These are phyloP conservation scores for Diplodia scrobiculata DNA, from an alignment of 2,329 filamentous ascomycete species.

Conservation along the genomic window DNA sequence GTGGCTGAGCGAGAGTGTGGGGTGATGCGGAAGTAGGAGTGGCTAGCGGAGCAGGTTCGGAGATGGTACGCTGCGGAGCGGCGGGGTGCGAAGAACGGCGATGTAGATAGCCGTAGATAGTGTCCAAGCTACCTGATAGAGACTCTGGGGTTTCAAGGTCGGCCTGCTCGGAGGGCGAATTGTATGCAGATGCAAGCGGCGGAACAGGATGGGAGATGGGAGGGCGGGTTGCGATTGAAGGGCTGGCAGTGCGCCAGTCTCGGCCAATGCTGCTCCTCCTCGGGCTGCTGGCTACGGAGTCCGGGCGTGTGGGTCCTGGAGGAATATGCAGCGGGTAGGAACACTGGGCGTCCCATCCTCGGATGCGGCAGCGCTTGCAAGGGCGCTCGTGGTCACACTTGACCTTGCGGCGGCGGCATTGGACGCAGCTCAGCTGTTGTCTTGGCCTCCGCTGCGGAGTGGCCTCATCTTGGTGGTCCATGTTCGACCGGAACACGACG, in stretches of 20 bases:
- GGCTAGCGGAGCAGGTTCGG: slow-evolving; percentile 4
- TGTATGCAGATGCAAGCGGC: neutral
- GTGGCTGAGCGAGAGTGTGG: neutral
- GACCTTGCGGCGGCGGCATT: slow-evolving; percentile 27
- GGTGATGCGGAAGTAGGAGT: slow-evolving; percentile 2
- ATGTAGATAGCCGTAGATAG: neutral
- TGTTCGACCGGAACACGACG: neutral
- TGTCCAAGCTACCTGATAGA: neutral
- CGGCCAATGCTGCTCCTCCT: neutral
- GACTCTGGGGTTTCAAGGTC: slow-evolving; percentile 1
- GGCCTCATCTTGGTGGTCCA: neutral
- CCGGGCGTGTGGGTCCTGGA: neutral
- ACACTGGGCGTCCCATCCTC: slow-evolving; percentile 13
- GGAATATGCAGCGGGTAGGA: slow-evolving; percentile 12
- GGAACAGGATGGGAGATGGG: neutral
- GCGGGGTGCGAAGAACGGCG: neutral
- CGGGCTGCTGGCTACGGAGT: neutral
- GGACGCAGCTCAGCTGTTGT: slow-evolving; percentile 25
- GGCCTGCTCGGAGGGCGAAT: neutral
- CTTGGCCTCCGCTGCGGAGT: slow-evolving; percentile 2
- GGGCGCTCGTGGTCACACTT: slow-evolving; percentile 26
- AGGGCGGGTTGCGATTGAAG: neutral
- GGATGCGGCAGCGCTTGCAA: slow-evolving; percentile 20
- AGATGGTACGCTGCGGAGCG: neutral
- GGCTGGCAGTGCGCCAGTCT: neutral